Evolutionary conservation across 208 protist species (phyloP).

Genomic region (Wallacemonas rigidus): DNA sequence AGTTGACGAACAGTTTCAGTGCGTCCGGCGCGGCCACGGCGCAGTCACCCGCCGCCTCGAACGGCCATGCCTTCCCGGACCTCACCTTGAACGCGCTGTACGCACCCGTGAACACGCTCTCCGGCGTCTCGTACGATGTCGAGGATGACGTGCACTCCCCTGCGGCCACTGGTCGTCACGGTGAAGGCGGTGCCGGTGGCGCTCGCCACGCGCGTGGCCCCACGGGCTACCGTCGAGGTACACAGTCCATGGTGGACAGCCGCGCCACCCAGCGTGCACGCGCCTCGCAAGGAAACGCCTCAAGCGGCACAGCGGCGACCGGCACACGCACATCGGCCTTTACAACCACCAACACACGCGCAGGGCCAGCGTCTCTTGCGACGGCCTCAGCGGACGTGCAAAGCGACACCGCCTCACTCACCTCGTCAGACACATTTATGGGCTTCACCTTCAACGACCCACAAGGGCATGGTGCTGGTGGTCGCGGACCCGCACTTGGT

Average conservation of each 20-base stretch:
- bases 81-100: constrained; percentile 8
- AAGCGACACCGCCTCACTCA: neutral
- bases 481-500: neutral
- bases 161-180: neutral
- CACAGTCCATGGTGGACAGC: neutral
- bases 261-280: too few relatives aligned
- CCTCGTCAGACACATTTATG: neutral
- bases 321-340: neutral
- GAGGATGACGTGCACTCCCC: constrained; percentile 35
- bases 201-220: too few relatives aligned
- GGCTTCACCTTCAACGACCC: constrained; percentile 27
- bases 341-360: neutral
- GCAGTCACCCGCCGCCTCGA: neutral
- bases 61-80: neutral
- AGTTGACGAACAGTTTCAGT: neutral
- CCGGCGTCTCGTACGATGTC: constrained; percentile 57
- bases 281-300: too few relatives aligned
- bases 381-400: neutral
- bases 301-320: too few relatives aligned
- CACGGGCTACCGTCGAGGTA: neutral
- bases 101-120: constrained; percentile 30
- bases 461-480: neutral
- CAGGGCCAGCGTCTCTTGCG: neutral
- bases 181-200: neutral
- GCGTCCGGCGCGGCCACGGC: neutral